Conservation (phyloP, 2,329 filamentous ascomycete species). For the Alternaria metachromatica region DNA sequence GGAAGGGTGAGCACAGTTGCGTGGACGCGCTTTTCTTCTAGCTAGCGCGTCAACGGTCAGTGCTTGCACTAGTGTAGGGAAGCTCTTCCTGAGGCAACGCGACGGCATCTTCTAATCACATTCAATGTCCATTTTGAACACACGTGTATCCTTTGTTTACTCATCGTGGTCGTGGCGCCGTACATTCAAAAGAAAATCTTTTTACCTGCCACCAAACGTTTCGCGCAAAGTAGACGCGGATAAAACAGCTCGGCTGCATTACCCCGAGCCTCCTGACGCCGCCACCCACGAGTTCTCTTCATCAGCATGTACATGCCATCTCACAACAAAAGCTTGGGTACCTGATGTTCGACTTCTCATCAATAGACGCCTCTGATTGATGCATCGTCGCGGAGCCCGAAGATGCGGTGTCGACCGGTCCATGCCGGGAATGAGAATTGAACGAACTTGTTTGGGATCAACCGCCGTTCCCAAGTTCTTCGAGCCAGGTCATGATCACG, state of each 20-base stretch:
- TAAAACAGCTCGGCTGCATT: neutral
- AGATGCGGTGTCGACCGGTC: neutral
- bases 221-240: neutral
- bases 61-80: neutral
- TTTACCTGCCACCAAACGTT: neutral
- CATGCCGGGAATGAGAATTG: neutral
- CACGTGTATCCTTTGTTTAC: neutral
- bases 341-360: neutral
- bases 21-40: neutral
- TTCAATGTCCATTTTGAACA: neutral
- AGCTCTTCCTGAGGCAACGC: neutral
- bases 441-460: neutral
- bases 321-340: neutral
- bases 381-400: neutral
- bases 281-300: neutral
- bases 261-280: neutral
- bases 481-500: conserved; percentile 1
- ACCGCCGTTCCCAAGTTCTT: neutral
- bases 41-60: neutral
- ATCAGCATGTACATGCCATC: neutral
- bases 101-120: neutral
- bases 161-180: neutral
- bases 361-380: neutral
- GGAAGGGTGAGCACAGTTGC: neutral
- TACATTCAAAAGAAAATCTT: neutral